Evolutionary conservation across 176 grass and related monocot genomes (phyloP), one percentile per base, ranked within the genome.

Genomic region (Metroxylon sagu): DNA sequence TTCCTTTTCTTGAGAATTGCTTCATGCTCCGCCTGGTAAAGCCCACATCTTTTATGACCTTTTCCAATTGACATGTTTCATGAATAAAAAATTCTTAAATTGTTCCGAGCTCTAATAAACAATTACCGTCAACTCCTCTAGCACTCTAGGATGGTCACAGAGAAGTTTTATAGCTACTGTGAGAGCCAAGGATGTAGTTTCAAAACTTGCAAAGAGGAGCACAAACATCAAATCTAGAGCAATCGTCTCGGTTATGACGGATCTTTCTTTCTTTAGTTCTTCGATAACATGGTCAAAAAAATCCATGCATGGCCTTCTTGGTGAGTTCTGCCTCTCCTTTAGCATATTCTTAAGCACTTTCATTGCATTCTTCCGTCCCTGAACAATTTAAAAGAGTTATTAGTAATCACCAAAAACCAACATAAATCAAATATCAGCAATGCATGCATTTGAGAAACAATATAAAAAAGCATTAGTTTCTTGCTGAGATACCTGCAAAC

Each of bases 151-250:
- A 71, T 95, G 84, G 1, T 95, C 85, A 4, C 72, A 60, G 74
- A 95, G 89, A 60, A 87, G 80, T 71, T 85, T 95, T 68, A 89
- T 77, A 53, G 77, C 89, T 16, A 85, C 64, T 48, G 89, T 95
- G 77, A 95, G 84, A 25, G 85, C 79, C 78, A 95, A 77, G 60
- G 89, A 76, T 5, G 89, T 95, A 2, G 89, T 95, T 61, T 95
- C 89, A 49, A 79, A 95, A 76, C 89, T 95, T 60, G 89, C 89
- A 60, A 95, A 95, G 60, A 95, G 89, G 61, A 95, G 84, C 30
- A 82, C 85, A 77, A 95, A 95, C 81, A 89, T 88, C 75, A 95
- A 80, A 78, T 95, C 81, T 59, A 95, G 75, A 66, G 89, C 85
- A 76, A 89, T 85, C 50, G 77, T 61, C 49, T 95, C 85, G 21